Conservation (phyloP, 2,329 filamentous ascomycete species). For the Fusarium redolens region DNA sequence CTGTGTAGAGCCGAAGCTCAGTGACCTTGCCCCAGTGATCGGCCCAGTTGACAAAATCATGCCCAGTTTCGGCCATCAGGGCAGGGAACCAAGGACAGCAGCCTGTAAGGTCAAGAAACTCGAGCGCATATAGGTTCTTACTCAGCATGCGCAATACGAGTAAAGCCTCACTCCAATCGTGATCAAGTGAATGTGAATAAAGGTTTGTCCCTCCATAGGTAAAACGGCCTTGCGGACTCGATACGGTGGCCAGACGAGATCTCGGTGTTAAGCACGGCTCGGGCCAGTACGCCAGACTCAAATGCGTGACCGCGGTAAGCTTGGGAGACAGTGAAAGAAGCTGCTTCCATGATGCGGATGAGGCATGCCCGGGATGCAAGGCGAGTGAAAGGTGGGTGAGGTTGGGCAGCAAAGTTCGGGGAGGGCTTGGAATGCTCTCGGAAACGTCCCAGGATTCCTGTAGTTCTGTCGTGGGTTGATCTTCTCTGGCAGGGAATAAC, state of each 20-base stretch:
- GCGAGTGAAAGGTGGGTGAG: conserved; percentile 72
- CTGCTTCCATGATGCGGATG: conserved; percentile 66
- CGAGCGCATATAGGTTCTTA: conserved; percentile 65
- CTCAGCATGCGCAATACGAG: conserved; percentile 66
- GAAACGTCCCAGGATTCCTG: conserved; percentile 67
- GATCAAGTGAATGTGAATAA: conserved; percentile 68
- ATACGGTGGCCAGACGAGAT: conserved; percentile 60
- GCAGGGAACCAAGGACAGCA: conserved; percentile 67
- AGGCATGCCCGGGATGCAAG: conserved; percentile 50
- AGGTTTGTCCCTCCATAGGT: conserved; percentile 66
- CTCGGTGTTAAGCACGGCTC: conserved; percentile 68
- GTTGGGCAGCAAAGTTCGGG: conserved; percentile 61
- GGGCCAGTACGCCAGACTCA: conserved; percentile 72
- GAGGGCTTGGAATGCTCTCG: conserved; percentile 47
- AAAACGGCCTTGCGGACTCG: conserved; percentile 57
- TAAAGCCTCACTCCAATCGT: conserved; percentile 70
- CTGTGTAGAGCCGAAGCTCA: conserved; percentile 57
- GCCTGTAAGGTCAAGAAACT: conserved; percentile 71
- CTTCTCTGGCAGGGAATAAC: conserved; percentile 55
- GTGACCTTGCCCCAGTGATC: conserved; percentile 65
- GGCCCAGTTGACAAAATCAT: conserved; percentile 65
- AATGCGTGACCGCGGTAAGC: conserved; percentile 66
- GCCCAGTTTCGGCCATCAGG: conserved; percentile 55
- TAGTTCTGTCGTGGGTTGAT: conserved; percentile 42
- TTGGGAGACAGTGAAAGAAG: conserved; percentile 65